Evolutionary conservation across 202 grass and related monocot species (phyloP).

Genomic region (Tripidium arundinaceum): DNA sequence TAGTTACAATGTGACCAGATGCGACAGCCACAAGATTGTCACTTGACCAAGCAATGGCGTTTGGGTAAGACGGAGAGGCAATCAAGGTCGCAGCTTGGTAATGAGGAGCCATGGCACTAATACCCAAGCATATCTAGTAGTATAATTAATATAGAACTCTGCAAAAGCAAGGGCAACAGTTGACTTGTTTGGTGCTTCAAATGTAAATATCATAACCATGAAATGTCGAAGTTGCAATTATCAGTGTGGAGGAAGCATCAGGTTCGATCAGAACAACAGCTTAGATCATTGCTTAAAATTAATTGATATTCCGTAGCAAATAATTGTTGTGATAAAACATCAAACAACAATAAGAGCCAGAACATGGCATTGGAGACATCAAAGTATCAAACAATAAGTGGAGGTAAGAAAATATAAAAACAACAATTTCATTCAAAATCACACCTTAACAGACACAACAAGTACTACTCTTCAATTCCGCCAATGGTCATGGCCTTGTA

Average conservation of each 20-base stretch:
- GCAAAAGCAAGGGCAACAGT: not conserved
- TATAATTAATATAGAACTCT: not conserved
- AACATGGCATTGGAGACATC: not conserved
- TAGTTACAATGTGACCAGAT: constrained; percentile 66
- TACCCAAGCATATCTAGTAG: not conserved
- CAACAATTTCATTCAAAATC: not conserved
- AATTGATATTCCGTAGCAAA: not conserved
- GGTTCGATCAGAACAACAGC: not conserved
- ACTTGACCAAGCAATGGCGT: constrained; percentile 72
- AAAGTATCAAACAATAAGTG: not conserved
- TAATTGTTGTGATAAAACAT: not conserved
- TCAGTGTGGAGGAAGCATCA: not conserved
- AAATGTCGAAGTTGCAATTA: not conserved
- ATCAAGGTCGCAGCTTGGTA: constrained; percentile 55
- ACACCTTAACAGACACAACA: not conserved
- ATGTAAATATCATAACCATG: constrained; percentile 7
- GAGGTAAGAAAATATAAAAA: not conserved
- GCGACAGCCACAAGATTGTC: constrained; percentile 86
- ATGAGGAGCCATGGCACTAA: constrained; percentile 45
- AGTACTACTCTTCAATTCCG: not conserved
- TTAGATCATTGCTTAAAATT: not conserved
- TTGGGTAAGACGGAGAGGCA: constrained; percentile 66
- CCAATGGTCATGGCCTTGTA: not conserved
- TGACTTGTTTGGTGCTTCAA: not conserved
- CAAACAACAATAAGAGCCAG: not conserved